Evolutionary conservation across 257 asterid species (phyloP).

Genomic region (Solanum tarijense): DNA sequence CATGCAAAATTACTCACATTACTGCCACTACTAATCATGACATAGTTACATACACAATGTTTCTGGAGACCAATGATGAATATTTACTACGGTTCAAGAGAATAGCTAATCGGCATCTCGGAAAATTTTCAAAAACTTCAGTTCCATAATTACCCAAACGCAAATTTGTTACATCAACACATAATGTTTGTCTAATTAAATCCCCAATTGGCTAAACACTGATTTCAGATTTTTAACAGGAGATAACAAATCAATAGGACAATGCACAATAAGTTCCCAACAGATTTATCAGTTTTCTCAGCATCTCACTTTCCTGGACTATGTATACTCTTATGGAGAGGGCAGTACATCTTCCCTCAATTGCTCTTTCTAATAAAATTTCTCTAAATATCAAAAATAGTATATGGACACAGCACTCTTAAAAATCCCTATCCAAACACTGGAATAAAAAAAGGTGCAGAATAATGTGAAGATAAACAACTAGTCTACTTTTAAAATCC

Average conservation of each 20-base stretch:
- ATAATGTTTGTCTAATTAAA: neutral
- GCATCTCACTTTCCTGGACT: neutral
- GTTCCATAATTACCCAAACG: neutral
- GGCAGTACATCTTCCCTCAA: neutral
- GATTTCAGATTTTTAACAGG: neutral
- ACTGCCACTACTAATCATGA: neutral
- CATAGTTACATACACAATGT: neutral
- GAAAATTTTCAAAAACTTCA: neutral
- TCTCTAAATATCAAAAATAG: neutral
- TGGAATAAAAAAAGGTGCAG: neutral
- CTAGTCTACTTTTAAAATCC: neutral
- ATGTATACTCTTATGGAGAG: neutral
- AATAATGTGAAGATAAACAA: neutral
- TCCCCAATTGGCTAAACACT: neutral
- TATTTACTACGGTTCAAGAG: neutral
- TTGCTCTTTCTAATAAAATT: neutral
- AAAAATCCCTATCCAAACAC: neutral
- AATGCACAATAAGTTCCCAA: neutral
- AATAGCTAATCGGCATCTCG: neutral
- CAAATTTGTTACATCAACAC: neutral
- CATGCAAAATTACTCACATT: neutral
- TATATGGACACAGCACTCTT: neutral
- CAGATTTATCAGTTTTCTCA: neutral
- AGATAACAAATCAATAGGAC: neutral
- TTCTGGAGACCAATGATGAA: neutral